These are phyloP conservation scores for Sphaerulina populicola DNA, from an alignment of 2,329 filamentous ascomycete genomes.

Conservation along the genomic window DNA sequence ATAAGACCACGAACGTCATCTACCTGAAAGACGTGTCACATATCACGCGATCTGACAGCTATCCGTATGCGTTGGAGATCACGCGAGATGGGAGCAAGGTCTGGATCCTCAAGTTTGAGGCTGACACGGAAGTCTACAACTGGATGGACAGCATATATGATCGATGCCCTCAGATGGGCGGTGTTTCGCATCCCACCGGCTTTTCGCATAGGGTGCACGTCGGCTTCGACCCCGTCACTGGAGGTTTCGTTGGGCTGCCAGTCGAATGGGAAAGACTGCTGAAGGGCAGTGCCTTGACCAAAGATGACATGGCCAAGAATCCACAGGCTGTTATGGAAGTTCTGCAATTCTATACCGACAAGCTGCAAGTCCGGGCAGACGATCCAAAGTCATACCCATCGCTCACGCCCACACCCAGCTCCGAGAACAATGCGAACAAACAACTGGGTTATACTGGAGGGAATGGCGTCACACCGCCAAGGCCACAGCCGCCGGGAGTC, in stretches of 20 bases:
- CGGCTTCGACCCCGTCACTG: conserved; percentile 89
- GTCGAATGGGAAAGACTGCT: conserved; percentile 95
- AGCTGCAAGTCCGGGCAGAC: conserved; percentile 62
- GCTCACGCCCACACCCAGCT: conserved; percentile 59
- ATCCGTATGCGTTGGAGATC: conserved; percentile 89
- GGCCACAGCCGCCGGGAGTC: conserved; percentile 40
- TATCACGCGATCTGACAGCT: conserved; percentile 82
- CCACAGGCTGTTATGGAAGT: conserved; percentile 67
- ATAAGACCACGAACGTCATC: conserved; percentile 76
- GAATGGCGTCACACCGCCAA: conserved; percentile 42
- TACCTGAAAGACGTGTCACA: conserved; percentile 79
- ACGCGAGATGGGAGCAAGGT: conserved; percentile 79
- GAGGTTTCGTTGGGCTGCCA: conserved; percentile 87
- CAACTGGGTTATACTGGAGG: conserved; percentile 43
- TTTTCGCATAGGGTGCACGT: conserved; percentile 97
- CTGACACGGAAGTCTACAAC: conserved; percentile 92
- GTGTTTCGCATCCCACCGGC: conserved; percentile 96
- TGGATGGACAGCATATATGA: conserved; percentile 99
- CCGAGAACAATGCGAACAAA: conserved; percentile 40
- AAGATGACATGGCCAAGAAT: conserved; percentile 97
- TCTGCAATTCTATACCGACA: conserved; percentile 76
- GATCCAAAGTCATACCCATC: conserved; percentile 61
- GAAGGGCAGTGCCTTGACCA: conserved; percentile 92
- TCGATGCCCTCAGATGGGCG: conserved; percentile 92
- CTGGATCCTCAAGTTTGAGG: conserved; percentile 86